phyloP scores from a whole-genome alignment of 73 alveolate genomes.

The Durusdinium trenchii region DNA sequence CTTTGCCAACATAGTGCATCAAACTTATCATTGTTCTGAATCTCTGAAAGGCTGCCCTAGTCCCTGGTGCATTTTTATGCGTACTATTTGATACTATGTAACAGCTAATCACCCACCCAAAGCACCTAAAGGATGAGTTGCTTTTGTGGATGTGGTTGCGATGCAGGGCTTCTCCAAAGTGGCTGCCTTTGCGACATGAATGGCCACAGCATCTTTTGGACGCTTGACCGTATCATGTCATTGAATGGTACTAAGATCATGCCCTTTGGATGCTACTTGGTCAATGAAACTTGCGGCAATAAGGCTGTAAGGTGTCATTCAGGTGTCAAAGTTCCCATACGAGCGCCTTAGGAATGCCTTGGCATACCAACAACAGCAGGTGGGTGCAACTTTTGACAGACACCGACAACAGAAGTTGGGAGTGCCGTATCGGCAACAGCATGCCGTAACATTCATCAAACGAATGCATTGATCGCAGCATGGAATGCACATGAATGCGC shows the following conservation, averaged over 20 bases:
- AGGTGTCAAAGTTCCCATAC: neutral
- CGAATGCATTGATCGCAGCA: too few species aligned
- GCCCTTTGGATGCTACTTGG: neutral
- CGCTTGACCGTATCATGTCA: neutral
- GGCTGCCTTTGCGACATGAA: constrained; percentile 59
- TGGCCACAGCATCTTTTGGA: constrained; percentile 80
- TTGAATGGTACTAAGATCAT: neutral
- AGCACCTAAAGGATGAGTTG: too few species aligned
- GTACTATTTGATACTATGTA: too few species aligned
- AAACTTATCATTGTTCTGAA: too few species aligned
- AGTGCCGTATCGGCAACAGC: too few species aligned
- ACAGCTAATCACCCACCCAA: too few species aligned
- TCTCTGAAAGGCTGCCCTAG: too few species aligned
- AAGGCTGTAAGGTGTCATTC: neutral
- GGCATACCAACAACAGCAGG: constrained; percentile 73
- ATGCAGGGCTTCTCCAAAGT: constrained; percentile 25
- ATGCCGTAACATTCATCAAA: too few species aligned
- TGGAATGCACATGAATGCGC: too few species aligned
- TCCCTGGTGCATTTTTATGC: too few species aligned
- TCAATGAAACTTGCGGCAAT: neutral
- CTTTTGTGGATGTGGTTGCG: too few species aligned
- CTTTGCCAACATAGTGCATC: too few species aligned
- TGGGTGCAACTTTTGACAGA: neutral
- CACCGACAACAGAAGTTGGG: neutral
- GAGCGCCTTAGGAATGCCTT: constrained; percentile 41